Evolutionary conservation across 2,329 filamentous ascomycete species (phyloP), one percentile per base, ranked within the genome.

Genomic region (Fragosphaeria purpurea): DNA sequence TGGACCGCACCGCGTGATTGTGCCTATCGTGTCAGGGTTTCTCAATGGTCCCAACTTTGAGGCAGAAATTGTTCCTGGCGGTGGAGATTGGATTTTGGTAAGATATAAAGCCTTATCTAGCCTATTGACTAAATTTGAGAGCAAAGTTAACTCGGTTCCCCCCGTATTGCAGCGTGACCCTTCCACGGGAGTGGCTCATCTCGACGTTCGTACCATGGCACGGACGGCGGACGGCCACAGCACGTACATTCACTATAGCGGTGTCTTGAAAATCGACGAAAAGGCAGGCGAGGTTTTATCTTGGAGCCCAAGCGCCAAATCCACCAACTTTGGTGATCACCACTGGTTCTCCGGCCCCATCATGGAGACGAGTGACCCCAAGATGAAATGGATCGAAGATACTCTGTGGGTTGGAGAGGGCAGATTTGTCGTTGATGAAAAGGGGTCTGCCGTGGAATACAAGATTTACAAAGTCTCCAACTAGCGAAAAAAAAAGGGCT

Each of bases 401-500:
- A 44, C 41, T 41, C 41, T 44, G 47, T 49, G 47, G 47, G 41
- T 49, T 11, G 47, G 47, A 13, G 13, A 49, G 41, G 47, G 47
- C 3, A 41, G 12, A 9, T 49, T 49, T 44, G 42, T 50, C 10
- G 48, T 50, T 10, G 42, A 50, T 37, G 48, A 50, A 8, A 45
- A 45, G 37, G 48, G 48, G 8, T 50, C 42, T n/a, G 48, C 42
- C 7, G 48, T 50, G 1, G 48, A 46, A 42, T 50, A 50, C 11
- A 7, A 31, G 31, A 41, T 50, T 31, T 50, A 46, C 43, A 46
- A 50, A 32, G 48, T 46, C 1, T n/a, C 22, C 12, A 45, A 35
- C 42, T 56, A 58, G 35, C 7, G 11, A 37, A 7, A 37, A 37
- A 7, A 7, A 37, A 37, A 37, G 35, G 11, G 11, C 11, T 7